Evolutionary conservation across 1,284 basidiomycete genomes (phyloP), one percentile per base, ranked within the genome.

Genomic region (Lentinula novae-zelandiae): DNA sequence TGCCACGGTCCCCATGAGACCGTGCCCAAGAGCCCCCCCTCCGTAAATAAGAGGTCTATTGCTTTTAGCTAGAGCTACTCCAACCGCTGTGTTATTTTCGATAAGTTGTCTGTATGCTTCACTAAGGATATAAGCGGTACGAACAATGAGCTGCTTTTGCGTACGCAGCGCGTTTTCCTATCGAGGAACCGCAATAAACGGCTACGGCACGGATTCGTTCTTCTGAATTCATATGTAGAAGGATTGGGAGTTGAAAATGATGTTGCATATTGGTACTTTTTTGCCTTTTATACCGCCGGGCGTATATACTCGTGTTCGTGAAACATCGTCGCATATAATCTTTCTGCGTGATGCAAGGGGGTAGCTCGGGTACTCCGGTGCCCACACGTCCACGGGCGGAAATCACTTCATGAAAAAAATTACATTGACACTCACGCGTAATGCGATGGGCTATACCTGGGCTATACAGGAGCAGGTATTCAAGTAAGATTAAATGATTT

Each of bases 1-100:
- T 0, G 94, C 93, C 7, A 95, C 87, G 48, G 86, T 76, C 54
- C 95, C 95, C 95, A 97, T 97, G 65, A 96, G 81, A n/a, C 53
- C 48, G 3, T 49, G 27, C 0, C 95, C 95, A 36, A 81, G 79
- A 10, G 82, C 81, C 0, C 93, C 95, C 15, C 95, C 95, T 4
- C 95, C 95, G 71, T 97, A 97, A 1, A 97, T 83, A 31, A 97
- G 79, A 3, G 86, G 82, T 12, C 87, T 79, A 4, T 80, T 76
- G n/a, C 82, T 74, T 31, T 73, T 73, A 1, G 87, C 93, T 27
- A 96, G 77, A 0, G 93, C 89, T 54, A 76, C 73, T 44, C 92
- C 95, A 12, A 97, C 71, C 31, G 91, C 89, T 87, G 71, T 38
- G 27, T n/a, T 42, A 31, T 42, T 48, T 40, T 62, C 33, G 34